Evolutionary conservation across 495 filamentous ascomycete genomes (phyloP).

Genomic region (Bacidia gigantensis): DNA sequence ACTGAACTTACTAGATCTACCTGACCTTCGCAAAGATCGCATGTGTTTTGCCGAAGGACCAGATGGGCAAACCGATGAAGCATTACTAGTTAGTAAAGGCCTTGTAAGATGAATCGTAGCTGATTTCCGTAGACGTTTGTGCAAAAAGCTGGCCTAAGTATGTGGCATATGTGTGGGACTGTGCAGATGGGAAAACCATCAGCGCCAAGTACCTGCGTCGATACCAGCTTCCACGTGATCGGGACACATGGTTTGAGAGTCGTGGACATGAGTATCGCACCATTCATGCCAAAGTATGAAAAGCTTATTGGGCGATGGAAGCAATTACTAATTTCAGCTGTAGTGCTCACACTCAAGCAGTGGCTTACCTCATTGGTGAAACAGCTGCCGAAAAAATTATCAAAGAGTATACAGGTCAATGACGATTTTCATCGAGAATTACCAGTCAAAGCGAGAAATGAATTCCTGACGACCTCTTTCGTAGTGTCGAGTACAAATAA

Average conservation of each 20-base stretch:
- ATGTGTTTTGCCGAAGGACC: constrained; percentile 30
- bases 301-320: constrained; percentile 23
- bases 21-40: constrained; percentile 34
- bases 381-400: constrained; percentile 47
- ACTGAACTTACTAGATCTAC: constrained; percentile 29
- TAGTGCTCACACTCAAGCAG: constrained; percentile 28
- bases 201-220: constrained; percentile 45
- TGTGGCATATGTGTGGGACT: constrained; percentile 75
- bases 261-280: constrained; percentile 45
- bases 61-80: constrained; percentile 38
- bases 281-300: constrained; percentile 19
- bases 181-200: constrained; percentile 65
- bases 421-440: too few species aligned
- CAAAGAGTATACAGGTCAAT: constrained; percentile 32
- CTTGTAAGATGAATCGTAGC: background rate
- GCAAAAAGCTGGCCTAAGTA: constrained; percentile 58
- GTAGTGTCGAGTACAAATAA: too few species aligned
- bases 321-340: constrained; percentile 20
- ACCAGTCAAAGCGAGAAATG: too few species aligned
- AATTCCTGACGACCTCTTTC: too few species aligned
- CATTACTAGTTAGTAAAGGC: constrained; percentile 31
- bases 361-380: constrained; percentile 41
- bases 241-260: constrained; percentile 45
- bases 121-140: constrained; percentile 44
- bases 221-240: constrained; percentile 37